Evolutionary conservation across 2,329 filamentous ascomycete species (phyloP).

Genomic region (Cercospora sp.): DNA sequence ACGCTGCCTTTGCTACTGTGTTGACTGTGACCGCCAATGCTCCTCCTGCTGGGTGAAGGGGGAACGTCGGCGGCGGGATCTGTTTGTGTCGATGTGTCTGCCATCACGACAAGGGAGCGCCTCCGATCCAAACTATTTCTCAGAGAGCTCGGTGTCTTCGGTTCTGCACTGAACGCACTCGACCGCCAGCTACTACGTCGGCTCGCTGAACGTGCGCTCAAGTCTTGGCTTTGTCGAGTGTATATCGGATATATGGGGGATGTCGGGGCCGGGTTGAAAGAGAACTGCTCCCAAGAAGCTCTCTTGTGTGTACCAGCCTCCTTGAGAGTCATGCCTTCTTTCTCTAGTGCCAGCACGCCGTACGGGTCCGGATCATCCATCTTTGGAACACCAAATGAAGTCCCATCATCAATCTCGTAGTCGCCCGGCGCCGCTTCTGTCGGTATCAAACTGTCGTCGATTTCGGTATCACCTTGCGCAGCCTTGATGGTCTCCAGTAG

Average conservation of each 20-base stretch:
- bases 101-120: constrained; percentile 27
- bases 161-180: constrained; percentile 29
- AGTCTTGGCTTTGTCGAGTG: constrained; percentile 60
- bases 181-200: constrained; percentile 66
- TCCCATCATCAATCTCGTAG: constrained; percentile 55
- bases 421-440: constrained; percentile 76
- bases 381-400: constrained; percentile 75
- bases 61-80: constrained; percentile 26
- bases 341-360: constrained; percentile 85
- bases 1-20: constrained; percentile 31
- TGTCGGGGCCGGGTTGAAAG: constrained; percentile 73
- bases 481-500: constrained; percentile 83
- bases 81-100: constrained; percentile 37
- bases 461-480: constrained; percentile 78
- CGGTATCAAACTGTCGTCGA: constrained; percentile 67
- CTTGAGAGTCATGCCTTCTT: constrained; percentile 83
- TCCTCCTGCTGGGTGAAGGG: constrained; percentile 23
- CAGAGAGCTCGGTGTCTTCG: constrained; percentile 35
- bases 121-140: constrained; percentile 34
- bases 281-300: constrained; percentile 77
- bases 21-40: constrained; percentile 26
- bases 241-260: constrained; percentile 68
- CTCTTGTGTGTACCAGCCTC: constrained; percentile 79
- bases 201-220: constrained; percentile 38
- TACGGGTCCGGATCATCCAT: constrained; percentile 86